A percentile compares a stretch with the other conserved stretches of the same genome.
Conservation (phyloP, 1,139 yeast species). For the Scheffersomyces stambukii region DNA sequence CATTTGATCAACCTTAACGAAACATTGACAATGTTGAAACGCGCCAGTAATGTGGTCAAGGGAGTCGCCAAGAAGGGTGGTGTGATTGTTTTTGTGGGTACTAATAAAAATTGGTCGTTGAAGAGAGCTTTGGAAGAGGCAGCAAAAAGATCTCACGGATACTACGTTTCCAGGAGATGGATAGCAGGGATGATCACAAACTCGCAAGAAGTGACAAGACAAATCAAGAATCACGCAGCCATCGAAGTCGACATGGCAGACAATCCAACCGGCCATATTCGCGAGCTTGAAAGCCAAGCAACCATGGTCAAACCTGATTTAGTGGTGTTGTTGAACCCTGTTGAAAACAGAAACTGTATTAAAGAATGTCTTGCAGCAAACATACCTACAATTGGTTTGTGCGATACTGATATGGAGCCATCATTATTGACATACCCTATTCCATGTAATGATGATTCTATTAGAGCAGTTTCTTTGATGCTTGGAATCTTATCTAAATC, state of each 20-base stretch:
- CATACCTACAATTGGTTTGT: slow-evolving; percentile 89
- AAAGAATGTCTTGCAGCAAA: slow-evolving; percentile 78
- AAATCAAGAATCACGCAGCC: slow-evolving; percentile 57
- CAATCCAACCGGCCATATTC: slow-evolving; percentile 49
- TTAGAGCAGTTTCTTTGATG: slow-evolving; percentile 73
- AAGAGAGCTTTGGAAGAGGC: slow-evolving; percentile 73
- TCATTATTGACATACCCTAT: slow-evolving; percentile 86
- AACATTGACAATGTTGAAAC: slow-evolving; percentile 68
- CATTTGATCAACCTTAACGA: slow-evolving; percentile 87
- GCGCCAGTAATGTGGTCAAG: slow-evolving; percentile 76
- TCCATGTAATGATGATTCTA: slow-evolving; percentile 94
- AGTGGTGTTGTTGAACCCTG: slow-evolving; percentile 82
- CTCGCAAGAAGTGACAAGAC: slow-evolving; percentile 70
- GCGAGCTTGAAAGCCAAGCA: slow-evolving; percentile 31
- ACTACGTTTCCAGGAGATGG: slow-evolving; percentile 84
- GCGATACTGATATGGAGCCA: slow-evolving; percentile 94
- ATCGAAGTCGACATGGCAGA: slow-evolving; percentile 39
- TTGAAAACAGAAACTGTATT: slow-evolving; percentile 77
- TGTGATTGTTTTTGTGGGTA: slow-evolving; percentile 77
- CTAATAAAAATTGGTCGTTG: slow-evolving; percentile 66
- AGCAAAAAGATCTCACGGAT: slow-evolving; percentile 73
- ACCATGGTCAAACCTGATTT: slow-evolving; percentile 78
- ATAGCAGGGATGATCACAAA: slow-evolving; percentile 93
- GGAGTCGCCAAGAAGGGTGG: slow-evolving; percentile 87
- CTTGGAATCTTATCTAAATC: slow-evolving; percentile 82